Conservation (phyloP, 306 rosid species). For the Medicago lupulina region DNA sequence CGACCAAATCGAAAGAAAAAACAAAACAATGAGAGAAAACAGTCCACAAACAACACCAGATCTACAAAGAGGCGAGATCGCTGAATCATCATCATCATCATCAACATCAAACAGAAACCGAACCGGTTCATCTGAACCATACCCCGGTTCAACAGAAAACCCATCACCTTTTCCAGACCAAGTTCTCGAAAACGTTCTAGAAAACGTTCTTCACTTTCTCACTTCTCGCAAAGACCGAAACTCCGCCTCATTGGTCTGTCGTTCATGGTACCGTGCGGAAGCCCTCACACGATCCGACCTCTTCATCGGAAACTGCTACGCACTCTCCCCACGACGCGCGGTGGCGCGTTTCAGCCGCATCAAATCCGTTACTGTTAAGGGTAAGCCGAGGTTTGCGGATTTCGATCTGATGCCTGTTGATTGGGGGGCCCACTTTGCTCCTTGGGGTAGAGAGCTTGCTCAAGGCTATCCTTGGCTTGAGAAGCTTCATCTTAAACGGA, state of each 20-base stretch:
- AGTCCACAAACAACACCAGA: conserved; percentile 56
- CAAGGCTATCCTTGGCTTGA: conserved; percentile 85
- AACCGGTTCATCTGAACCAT: conserved; percentile 45
- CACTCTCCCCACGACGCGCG: conserved; percentile 70
- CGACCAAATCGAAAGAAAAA: background rate
- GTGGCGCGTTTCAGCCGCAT: conserved; percentile 63
- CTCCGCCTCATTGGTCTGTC: conserved; percentile 96
- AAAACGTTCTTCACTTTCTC: conserved; percentile 91
- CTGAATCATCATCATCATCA: conserved; percentile 53
- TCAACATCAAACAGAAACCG: conserved; percentile 52
- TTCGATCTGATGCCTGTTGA: conserved; percentile 78
- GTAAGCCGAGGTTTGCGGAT: conserved; percentile 89
- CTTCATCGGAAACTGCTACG: conserved; percentile 89
- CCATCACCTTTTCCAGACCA: conserved; percentile 68
- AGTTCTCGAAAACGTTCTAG: conserved; percentile 87
- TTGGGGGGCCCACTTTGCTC: conserved; percentile 87
- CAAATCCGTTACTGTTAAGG: conserved; percentile 69
- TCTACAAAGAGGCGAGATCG: conserved; percentile 55
- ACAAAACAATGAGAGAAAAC: conserved; percentile 56
- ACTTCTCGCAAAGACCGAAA: conserved; percentile 79
- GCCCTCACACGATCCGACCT: conserved; percentile 95
- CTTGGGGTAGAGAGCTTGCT: conserved; percentile 67
- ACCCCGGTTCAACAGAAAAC: conserved; percentile 45
- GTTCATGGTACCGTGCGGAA: conserved; percentile 88
- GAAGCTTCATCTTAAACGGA: conserved; percentile 81